Evolutionary conservation across 2,329 filamentous ascomycete genomes (phyloP).

Genomic region (Calonectria honghensis): DNA sequence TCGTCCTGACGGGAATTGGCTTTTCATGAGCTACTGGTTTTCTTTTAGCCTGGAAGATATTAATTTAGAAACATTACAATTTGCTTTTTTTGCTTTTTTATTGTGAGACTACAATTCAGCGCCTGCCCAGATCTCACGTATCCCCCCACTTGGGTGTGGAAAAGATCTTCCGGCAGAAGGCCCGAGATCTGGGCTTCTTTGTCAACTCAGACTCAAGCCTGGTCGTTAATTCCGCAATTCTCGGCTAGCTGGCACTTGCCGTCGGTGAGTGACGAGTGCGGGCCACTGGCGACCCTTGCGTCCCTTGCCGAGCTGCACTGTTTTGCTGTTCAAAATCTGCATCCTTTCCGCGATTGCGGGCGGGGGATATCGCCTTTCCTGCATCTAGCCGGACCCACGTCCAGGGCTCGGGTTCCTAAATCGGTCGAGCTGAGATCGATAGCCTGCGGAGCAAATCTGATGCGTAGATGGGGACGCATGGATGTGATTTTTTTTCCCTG

Average conservation of each 20-base stretch:
- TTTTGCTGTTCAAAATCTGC: background rate
- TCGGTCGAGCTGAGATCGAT: constrained; percentile 20
- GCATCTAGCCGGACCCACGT: background rate
- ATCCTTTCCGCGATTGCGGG: background rate
- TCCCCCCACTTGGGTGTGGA: background rate
- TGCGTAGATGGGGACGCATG: background rate
- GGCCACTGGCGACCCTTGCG: constrained; percentile 9
- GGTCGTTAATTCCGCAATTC: background rate
- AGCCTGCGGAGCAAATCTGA: constrained; percentile 2
- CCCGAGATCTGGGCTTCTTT: background rate
- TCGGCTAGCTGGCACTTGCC: background rate
- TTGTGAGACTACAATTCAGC: background rate
- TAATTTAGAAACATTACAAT: background rate
- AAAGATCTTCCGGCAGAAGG: constrained; percentile 18
- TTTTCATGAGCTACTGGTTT: background rate
- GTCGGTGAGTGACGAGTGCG: background rate
- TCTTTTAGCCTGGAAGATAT: background rate
- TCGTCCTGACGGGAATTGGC: background rate
- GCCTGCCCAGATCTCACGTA: background rate
- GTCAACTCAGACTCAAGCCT: constrained; percentile 6
- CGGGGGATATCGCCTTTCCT: constrained; percentile 3
- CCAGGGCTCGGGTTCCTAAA: background rate
- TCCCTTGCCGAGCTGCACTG: background rate
- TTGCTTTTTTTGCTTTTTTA: background rate
- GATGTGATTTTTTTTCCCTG: background rate